A percentile compares a stretch with the other conserved stretches of the same genome.
phyloP scores from a whole-genome alignment of 495 filamentous ascomycete species.

The Annulohypoxylon bovei region DNA sequence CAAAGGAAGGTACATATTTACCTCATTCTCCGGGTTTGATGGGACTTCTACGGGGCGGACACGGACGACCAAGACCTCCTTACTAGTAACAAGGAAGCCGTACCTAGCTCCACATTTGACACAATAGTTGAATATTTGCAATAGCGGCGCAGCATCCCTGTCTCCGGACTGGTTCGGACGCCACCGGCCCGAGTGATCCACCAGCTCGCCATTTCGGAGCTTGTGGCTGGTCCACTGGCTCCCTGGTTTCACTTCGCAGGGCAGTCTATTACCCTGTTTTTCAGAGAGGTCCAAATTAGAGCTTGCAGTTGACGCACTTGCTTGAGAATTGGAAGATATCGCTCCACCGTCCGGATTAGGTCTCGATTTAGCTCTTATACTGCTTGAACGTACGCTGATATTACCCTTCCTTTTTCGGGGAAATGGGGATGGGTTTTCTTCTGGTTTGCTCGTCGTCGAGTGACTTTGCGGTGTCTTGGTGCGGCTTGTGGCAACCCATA shows the following conservation, averaged over 20 bases:
- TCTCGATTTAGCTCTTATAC: neutral
- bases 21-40: neutral
- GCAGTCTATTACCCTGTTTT: neutral
- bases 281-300: neutral
- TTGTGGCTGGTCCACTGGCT: neutral
- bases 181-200: neutral
- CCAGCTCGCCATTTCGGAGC: neutral
- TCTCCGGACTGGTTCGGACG: neutral
- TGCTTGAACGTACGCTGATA: neutral
- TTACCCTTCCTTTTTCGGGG: neutral
- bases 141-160: neutral
- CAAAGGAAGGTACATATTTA: neutral
- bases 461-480: neutral
- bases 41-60: neutral
- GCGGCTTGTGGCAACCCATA: neutral
- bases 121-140: neutral
- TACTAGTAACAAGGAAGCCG: neutral
- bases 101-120: neutral
- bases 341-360: neutral
- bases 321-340: neutral
- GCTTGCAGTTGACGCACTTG: neutral
- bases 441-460: neutral
- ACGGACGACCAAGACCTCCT: neutral
- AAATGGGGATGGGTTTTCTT: neutral
- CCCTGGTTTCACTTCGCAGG: neutral